These are phyloP conservation scores for Neonectria ditissima DNA, from an alignment of 2,329 filamentous ascomycete species.

Conservation along the genomic window DNA sequence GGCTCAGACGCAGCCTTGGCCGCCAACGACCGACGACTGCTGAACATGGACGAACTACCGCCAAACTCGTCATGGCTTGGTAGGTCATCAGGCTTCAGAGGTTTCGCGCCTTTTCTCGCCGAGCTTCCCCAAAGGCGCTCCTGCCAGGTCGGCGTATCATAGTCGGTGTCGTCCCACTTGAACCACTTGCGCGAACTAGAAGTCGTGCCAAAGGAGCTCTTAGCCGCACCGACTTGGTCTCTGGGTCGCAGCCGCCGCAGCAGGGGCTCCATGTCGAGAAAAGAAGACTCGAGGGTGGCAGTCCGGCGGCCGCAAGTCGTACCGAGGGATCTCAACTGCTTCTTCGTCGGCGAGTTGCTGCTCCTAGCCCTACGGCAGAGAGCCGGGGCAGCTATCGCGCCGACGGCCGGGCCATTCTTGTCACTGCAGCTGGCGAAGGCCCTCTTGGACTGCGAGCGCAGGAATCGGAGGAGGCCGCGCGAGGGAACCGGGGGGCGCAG, in stretches of 20 bases:
- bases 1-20: constrained; percentile 86
- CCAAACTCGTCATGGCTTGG: constrained; percentile 70
- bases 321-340: constrained; percentile 26
- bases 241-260: constrained; percentile 29
- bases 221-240: constrained; percentile 22
- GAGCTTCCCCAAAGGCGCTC: constrained; percentile 62
- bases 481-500: constrained; percentile 63
- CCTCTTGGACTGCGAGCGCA: constrained; percentile 76
- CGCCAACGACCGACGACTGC: constrained; percentile 75
- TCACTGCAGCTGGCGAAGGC: constrained; percentile 62
- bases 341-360: constrained; percentile 22
- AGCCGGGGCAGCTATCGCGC: constrained; percentile 25
- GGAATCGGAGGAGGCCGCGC: constrained; percentile 74
- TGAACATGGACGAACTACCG: constrained; percentile 69
- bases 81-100: constrained; percentile 68
- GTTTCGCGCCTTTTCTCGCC: constrained; percentile 52
- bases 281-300: constrained; percentile 45
- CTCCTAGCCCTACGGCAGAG: constrained; percentile 38
- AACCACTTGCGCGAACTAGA: constrained; percentile 35
- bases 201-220: constrained; percentile 49
- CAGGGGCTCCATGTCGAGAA: constrained; percentile 44
- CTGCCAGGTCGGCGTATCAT: constrained; percentile 56
- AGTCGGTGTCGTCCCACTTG: constrained; percentile 34
- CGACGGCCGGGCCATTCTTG: constrained; percentile 51
- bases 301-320: constrained; percentile 30